Evolutionary conservation across 148 eudicot species (phyloP), one percentile per base, ranked within the genome.

Genomic region (Rhododendron ferrugineum): DNA sequence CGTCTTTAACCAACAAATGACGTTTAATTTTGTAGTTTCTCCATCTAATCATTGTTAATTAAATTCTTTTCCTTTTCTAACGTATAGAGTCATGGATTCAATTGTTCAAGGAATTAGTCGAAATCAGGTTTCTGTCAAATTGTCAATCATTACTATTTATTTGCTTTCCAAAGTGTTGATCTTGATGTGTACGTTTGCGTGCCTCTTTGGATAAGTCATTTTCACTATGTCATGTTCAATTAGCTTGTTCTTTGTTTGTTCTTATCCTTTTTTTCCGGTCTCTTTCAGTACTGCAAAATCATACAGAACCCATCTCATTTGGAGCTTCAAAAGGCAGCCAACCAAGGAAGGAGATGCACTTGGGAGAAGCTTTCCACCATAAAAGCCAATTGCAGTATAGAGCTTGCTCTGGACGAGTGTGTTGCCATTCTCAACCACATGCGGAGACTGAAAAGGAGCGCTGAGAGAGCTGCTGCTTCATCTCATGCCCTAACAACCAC

Each of bases 281-380:
- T 11, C 82, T 78, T 87, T 34, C 92, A 97, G 99, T 93, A 92
- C 84, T 90, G 95, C 10, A 97, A 94, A 88, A 93, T 97, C 79
- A 95, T 97, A 87, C 96, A 92, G 90, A 97, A 97, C 74, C 99
- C 99, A 14, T 93, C 99, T 40, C 88, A 89, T 79, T 84, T 86
- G 85, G 98, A 97, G 88, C 93, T 97, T 36, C 98, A 97, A 84
- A 97, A 97, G 88, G 93, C 99, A 20, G 95, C 98, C 14, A 94
- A 95, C 87, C 99, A 97, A 86, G 99, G 99, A 6, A 91, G 99
- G 85, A 91, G 98, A 80, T 92, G 99, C 91, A 94, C 95, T 3
- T 97, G 99, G 99, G 99, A 97, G 90, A 97, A 97, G 89, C 95
- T 97, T 30, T 95, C 99, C 6, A 98, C 98, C 86, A 95, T 97